Evolutionary conservation across 202 grass and related monocot genomes (phyloP).

Genomic region (Brachypodium distachyon): DNA sequence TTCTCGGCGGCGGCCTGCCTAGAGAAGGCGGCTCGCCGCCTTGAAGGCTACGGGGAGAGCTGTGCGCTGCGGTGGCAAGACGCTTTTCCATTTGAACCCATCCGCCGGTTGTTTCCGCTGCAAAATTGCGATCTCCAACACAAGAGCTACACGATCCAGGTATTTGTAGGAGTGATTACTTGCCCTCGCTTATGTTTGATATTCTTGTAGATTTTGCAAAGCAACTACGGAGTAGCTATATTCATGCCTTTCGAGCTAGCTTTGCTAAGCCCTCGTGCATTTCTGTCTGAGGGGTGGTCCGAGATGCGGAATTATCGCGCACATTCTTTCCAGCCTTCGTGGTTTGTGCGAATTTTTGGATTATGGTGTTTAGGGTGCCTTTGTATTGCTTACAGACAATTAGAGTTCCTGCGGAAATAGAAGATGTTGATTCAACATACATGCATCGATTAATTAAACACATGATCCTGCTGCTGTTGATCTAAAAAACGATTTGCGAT

Average conservation of each 20-base stretch:
- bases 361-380: not conserved
- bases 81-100: not conserved
- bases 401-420: not conserved
- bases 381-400: not conserved
- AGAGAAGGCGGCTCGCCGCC: not conserved
- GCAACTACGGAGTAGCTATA: not conserved
- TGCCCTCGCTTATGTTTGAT: not conserved
- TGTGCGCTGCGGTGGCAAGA: not conserved
- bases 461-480: not conserved
- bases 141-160: not conserved
- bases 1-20: not conserved
- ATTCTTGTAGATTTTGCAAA: not conserved
- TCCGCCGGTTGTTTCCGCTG: not conserved
- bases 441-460: not conserved
- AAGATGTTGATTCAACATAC: not conserved
- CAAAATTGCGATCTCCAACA: too few species aligned
- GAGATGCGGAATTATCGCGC: not conserved
- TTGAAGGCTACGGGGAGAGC: not conserved
- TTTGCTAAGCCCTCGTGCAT: not conserved
- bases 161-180: not conserved
- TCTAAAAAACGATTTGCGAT: not conserved
- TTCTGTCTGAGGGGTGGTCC: not conserved
- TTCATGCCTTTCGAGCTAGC: not conserved
- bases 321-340: not conserved
- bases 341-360: not conserved